Conservation (phyloP, 352 stramenopile species). For the Globisporangium abappressorium region DNA sequence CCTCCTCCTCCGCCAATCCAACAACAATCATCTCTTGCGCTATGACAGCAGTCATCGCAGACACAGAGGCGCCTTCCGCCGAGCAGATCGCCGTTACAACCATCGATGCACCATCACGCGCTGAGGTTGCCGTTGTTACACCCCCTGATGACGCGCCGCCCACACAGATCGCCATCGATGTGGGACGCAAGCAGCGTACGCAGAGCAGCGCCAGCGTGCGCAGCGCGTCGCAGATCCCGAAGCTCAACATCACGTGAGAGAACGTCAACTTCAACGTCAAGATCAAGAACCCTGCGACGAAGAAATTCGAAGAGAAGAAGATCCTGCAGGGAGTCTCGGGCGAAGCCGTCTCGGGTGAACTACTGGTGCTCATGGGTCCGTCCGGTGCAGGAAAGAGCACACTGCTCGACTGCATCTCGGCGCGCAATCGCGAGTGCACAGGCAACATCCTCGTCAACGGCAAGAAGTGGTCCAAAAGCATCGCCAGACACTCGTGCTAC, state of each 20-base stretch:
- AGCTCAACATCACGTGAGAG: conserved; percentile 32
- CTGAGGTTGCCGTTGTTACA: not conserved
- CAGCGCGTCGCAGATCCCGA: conserved; percentile 21
- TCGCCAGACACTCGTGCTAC: conserved; percentile 41
- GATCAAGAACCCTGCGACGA: conserved; percentile 25
- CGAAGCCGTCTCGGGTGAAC: conserved; percentile 22
- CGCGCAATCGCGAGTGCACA: conserved; percentile 43
- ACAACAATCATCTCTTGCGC: not conserved
- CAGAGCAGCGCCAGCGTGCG: conserved; percentile 30
- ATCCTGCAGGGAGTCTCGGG: conserved; percentile 46
- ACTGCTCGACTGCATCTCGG: conserved; percentile 37
- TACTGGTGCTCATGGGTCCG: conserved; percentile 40
- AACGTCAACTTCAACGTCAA: conserved; percentile 28
- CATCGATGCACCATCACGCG: not conserved
- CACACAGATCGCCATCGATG: conserved; percentile 9
- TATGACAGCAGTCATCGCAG: not conserved
- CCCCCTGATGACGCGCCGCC: not conserved
- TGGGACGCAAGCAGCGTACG: conserved; percentile 22
- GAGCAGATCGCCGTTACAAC: too few species aligned
- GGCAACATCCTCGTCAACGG: conserved; percentile 61
- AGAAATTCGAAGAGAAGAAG: conserved; percentile 28
- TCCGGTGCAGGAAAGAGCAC: conserved; percentile 40
- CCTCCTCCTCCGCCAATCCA: not conserved
- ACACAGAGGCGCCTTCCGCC: not conserved
- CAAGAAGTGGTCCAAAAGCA: conserved; percentile 24